Percentiles rank a stretch among this genome's conserved stretches.
Conservation (phyloP, 352 stramenopile species). For the Phytophthora crassamura region DNA sequence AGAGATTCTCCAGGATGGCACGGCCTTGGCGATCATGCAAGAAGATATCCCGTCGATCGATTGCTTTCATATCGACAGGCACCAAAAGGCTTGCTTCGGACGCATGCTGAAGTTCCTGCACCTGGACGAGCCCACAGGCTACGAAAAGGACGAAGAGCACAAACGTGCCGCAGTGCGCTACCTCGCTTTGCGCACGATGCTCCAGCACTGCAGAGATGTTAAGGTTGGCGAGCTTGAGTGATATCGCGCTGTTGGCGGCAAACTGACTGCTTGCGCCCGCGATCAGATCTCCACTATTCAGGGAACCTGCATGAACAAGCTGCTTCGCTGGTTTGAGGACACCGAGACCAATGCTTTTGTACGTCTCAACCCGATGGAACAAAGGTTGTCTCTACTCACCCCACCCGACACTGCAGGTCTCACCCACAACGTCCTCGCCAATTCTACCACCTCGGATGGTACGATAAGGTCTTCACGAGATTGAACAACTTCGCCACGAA, state of each 20-base stretch:
- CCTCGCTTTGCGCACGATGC: slow-evolving; percentile 57
- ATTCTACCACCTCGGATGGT: slow-evolving; percentile 70
- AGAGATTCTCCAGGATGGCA: slow-evolving; percentile 67
- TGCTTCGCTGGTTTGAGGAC: slow-evolving; percentile 70
- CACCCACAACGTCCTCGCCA: slow-evolving; percentile 41
- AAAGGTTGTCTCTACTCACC: neutral
- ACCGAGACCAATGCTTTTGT: slow-evolving; percentile 34
- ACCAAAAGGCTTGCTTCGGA: slow-evolving; percentile 52
- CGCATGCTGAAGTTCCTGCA: slow-evolving; percentile 60
- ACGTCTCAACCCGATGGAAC: neutral
- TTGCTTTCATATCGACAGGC: slow-evolving; percentile 40
- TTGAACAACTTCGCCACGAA: neutral
- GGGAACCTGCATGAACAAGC: slow-evolving; percentile 50
- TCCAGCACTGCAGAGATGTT: slow-evolving; percentile 56
- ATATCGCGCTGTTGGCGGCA: neutral
- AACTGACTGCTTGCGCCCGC: neutral
- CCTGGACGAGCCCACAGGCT: slow-evolving; percentile 63
- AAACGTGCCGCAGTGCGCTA: slow-evolving; percentile 63
- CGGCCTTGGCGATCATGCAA: slow-evolving; percentile 33
- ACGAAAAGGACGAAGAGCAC: slow-evolving; percentile 59
- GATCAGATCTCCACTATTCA: slow-evolving; percentile 55
- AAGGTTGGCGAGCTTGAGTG: slow-evolving; percentile 40
- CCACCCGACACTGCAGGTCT: slow-evolving; percentile 12
- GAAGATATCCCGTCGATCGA: slow-evolving; percentile 40
- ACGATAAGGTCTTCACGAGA: slow-evolving; percentile 4